Base-by-base conservation (phyloP, 2,329 filamentous ascomycete genomes). In the Boeremia exigua region DNA sequence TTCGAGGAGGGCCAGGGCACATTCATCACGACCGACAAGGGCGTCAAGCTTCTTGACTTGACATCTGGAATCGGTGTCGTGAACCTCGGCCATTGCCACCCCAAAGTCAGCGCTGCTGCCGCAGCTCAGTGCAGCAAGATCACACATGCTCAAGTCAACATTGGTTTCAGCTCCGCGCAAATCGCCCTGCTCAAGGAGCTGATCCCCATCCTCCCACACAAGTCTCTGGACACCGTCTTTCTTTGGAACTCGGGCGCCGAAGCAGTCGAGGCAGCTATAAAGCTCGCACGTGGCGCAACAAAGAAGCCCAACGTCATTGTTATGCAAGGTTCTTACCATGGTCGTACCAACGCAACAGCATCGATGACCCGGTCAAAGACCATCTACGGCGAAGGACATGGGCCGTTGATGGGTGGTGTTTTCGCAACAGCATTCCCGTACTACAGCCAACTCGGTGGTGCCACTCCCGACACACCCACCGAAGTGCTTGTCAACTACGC, bases 261-360 rank as follows among this genome's bases (percentile, higher is more conserved):
- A 39, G 68, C 68, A 3, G 68, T 71, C 3, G 68, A 71, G 44
- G 67, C 68, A 14, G 62, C 68, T 14, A 67, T 71, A 2, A 71
- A 71, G 48, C 48, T 71, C 11, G 62, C 65, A 25, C 63, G 68
- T n/a, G 66, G 61, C 6, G 68, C 67, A 5, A 71, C 67, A 9
- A 69, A 69, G 58, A 71, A 71, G 51, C 64, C 66, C 9, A 71
- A 71, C 39, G 61, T 71, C 39, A 69, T 71, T n/a, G 68, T 71
- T 14, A 69, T 71, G 68, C 68, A 71, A 32, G 68, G 68, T 33
- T 68, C 65, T 17, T 71, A 71, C 55, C 68, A 71, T 19, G 68
- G 68, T 28, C 67, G 68, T 23, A 71, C 68, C 15, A 69, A 67
- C 17, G 67, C 68, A 11, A 71, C 68, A 19, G 61, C 68, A 11